Evolutionary conservation across 345 rosid species (phyloP).

Genomic region (Stellera chamaejasme): DNA sequence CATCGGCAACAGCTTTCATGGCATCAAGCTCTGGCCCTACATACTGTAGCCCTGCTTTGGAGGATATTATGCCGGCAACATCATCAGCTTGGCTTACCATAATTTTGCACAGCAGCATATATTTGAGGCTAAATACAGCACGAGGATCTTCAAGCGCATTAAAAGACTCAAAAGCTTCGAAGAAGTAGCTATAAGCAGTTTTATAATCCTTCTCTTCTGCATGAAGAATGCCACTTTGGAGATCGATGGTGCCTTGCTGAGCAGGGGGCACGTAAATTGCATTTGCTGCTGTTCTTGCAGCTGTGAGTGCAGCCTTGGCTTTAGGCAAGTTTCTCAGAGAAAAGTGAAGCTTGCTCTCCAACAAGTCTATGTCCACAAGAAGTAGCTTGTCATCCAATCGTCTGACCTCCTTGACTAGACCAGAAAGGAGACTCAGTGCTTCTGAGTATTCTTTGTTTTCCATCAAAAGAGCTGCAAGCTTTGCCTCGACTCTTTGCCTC

Average conservation of each 20-base stretch:
- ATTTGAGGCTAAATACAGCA: slow-evolving; percentile 87
- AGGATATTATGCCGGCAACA: slow-evolving; percentile 55
- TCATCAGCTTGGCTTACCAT: slow-evolving; percentile 78
- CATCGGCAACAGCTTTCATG: slow-evolving; percentile 72
- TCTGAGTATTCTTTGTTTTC: slow-evolving; percentile 52
- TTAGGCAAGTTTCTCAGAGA: slow-evolving; percentile 17
- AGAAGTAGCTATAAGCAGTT: slow-evolving; percentile 93
- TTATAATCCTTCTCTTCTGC: slow-evolving; percentile 99
- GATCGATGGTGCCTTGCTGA: slow-evolving; percentile 90
- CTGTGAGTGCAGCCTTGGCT: slow-evolving; percentile 80
- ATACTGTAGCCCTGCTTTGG: slow-evolving; percentile 59
- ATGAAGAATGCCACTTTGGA: slow-evolving; percentile 96
- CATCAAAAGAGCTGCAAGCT: slow-evolving; percentile 76
- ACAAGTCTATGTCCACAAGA: slow-evolving; percentile 57
- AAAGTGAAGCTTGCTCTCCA: slow-evolving; percentile 56
- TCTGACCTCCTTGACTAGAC: slow-evolving; percentile 59
- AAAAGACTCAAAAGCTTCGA: slow-evolving; percentile 93
- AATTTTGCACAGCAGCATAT: slow-evolving; percentile 70
- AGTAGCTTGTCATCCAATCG: slow-evolving; percentile 68
- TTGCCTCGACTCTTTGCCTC: slow-evolving; percentile 87
- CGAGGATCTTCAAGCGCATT: slow-evolving; percentile 83
- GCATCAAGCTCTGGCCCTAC: slow-evolving; percentile 60
- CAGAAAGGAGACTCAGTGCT: slow-evolving; percentile 45
- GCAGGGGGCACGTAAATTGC: slow-evolving; percentile 94
- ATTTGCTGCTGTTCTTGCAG: slow-evolving; percentile 95